Evolutionary conservation across 305 asterid species (phyloP), one percentile per base, ranked within the genome.

Genomic region (Fraxinus baroniana): DNA sequence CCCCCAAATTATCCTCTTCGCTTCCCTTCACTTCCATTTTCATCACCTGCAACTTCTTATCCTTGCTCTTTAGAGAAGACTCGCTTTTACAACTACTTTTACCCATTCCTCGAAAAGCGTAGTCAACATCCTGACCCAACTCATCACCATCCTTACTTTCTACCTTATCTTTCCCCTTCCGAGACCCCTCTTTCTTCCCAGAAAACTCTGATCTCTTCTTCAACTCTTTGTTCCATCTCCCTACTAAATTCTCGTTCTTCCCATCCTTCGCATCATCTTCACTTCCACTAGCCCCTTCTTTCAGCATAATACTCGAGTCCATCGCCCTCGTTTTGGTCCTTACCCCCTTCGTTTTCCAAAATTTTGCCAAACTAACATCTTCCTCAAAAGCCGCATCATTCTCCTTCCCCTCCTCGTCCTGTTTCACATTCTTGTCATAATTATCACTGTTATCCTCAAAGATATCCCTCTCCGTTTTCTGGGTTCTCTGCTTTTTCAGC

Each of bases 381-480:
- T 35, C 32, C 18, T 39, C 62, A 0, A 44, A 74, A 18, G n/a
- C 7, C 20, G 62, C 9, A 8, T 75, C 13, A n/a, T 74, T 72
- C 28, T 71, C 75, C 80, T 71, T 78, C 76, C 72, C 74, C 52
- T 64, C 41, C 35, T n/a, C 79, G 26, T 66, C 83, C 13, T 36
- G 68, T 32, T 78, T 52, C 30, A 64, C 28, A 18, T 78, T 78
- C 78, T 62, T 78, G 39, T 57, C 84, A 81, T 64, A 66, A 57
- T 66, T 20, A 39, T 70, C 82, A 68, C 49, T 79, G 22, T 32
- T 22, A 80, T 76, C 30, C 52, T 70, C 81, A 72, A 1, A 55
- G 7, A 24, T 28, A 55, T 79, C 83, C 85, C 35, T 76, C 74
- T 75, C 84, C 57, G 20, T 74, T 71, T 35, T 79, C 83, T 22